A percentile compares a stretch with the other conserved stretches of the same genome.
Evolutionary conservation across 73 alveolate genomes (phyloP).

Genomic region (Uronychia binucleata): DNA sequence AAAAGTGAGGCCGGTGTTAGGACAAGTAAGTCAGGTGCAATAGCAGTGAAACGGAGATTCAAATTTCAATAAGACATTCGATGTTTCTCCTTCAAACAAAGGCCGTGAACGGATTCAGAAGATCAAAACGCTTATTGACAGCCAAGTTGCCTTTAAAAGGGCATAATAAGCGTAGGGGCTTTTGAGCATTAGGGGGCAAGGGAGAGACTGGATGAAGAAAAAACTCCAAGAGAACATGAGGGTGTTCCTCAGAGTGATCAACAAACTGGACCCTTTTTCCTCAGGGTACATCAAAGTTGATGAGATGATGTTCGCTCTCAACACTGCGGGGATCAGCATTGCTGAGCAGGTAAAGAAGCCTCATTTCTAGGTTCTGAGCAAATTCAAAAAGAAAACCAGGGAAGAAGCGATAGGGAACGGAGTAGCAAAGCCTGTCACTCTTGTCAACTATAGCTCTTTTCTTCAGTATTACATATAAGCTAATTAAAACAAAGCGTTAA

Average conservation of each 20-base stretch:
- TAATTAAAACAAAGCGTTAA: not conserved
- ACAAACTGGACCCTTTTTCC: not conserved
- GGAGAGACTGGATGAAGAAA: not conserved
- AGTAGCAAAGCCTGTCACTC: no score
- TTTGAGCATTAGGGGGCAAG: not conserved
- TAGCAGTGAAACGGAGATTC: not conserved
- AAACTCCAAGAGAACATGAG: not conserved
- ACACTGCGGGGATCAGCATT: not conserved
- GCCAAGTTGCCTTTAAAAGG: no score
- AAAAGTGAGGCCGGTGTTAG: not conserved
- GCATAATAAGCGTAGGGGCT: not conserved
- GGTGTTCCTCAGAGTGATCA: not conserved
- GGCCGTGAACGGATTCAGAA: not conserved
- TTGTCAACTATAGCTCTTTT: not conserved
- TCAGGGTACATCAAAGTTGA: not conserved
- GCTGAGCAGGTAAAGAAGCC: not conserved
- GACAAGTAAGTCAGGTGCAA: not conserved
- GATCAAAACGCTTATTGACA: not conserved
- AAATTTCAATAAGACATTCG: not conserved
- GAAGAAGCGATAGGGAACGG: not conserved
- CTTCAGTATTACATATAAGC: not conserved
- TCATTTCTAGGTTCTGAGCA: not conserved
- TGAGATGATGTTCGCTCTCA: not conserved
- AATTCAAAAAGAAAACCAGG: not conserved
- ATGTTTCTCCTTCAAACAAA: not conserved